phyloP scores from a whole-genome alignment of 2,329 filamentous ascomycete genomes.

The Dactylonectria estremocensis region DNA sequence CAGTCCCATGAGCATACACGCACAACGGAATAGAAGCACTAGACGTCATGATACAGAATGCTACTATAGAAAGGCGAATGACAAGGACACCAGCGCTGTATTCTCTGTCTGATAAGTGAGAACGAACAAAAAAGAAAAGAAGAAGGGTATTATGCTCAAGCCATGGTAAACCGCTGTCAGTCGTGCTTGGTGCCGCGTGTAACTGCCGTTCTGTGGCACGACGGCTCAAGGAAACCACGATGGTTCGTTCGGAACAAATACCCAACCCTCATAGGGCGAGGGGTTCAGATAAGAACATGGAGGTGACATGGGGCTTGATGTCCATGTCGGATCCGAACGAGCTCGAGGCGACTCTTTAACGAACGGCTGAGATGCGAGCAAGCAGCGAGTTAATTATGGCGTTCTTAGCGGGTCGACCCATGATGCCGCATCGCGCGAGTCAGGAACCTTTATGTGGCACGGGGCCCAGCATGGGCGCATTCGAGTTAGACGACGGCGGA shows the following conservation, averaged over 20 bases:
- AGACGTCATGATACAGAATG: too few species aligned
- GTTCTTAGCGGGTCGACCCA: not conserved
- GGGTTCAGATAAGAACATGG: not conserved
- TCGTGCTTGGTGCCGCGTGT: not conserved
- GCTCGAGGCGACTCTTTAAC: not conserved
- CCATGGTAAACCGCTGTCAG: not conserved
- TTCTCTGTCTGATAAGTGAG: not conserved
- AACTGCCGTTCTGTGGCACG: not conserved
- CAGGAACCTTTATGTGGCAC: not conserved
- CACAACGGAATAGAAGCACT: too few species aligned
- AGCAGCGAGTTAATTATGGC: slow-evolving; percentile 8
- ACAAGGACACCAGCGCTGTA: not conserved
- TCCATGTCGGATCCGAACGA: not conserved
- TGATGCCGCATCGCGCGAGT: slow-evolving; percentile 12
- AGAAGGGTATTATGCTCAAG: not conserved
- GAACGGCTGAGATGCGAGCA: slow-evolving; percentile 10
- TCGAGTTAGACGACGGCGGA: too few species aligned
- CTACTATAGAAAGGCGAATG: not conserved
- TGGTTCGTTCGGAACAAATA: not conserved
- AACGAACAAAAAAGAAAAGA: not conserved
- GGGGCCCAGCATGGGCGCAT: too few species aligned
- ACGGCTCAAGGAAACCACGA: not conserved
- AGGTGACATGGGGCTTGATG: not conserved
- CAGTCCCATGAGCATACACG: too few species aligned
- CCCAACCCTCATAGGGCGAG: not conserved